Percentiles rank a stretch among this genome's conserved stretches.
phyloP scores from a whole-genome alignment of 75 land plant species.

The Isoetes taiwanensis region DNA sequence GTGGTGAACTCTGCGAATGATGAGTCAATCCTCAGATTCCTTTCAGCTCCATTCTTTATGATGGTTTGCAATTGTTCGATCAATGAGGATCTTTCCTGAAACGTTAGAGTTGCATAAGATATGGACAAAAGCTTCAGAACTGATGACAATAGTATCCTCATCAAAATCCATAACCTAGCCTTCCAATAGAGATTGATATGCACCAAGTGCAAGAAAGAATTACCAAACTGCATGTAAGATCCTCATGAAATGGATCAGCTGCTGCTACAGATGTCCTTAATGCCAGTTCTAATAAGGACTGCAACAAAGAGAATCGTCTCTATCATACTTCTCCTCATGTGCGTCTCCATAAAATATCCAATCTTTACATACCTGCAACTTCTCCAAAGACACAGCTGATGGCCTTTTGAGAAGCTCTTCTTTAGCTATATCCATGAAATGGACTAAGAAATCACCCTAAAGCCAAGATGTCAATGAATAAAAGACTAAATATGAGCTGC shows the following conservation, averaged over 20 bases:
- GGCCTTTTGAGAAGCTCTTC: constrained; percentile 77
- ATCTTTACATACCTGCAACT: constrained; percentile 68
- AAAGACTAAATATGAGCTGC: too few relatives aligned
- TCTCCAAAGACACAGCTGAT: constrained; percentile 73
- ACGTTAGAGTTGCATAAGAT: neutral
- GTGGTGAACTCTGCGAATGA: neutral
- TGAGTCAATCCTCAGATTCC: constrained; percentile 18
- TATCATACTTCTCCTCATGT: neutral
- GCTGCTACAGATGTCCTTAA: constrained; percentile 86
- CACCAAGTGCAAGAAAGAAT: neutral
- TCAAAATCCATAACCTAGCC: neutral
- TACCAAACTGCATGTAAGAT: constrained; percentile 87
- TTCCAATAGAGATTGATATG: neutral
- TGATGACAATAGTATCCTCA: neutral
- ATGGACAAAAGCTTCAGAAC: neutral
- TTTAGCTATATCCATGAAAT: constrained; percentile 95
- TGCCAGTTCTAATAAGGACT: constrained; percentile 94
- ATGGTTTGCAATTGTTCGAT: constrained; percentile 27
- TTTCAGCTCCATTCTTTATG: constrained; percentile 38
- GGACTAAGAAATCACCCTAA: constrained; percentile 96
- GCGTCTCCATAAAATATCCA: neutral
- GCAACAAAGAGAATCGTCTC: neutral
- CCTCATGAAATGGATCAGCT: constrained; percentile 87
- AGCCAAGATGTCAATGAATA: neutral
- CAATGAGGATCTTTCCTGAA: constrained; percentile 47